phyloP scores from a whole-genome alignment of 345 rosid genomes.

The Noccaea caerulescens region DNA sequence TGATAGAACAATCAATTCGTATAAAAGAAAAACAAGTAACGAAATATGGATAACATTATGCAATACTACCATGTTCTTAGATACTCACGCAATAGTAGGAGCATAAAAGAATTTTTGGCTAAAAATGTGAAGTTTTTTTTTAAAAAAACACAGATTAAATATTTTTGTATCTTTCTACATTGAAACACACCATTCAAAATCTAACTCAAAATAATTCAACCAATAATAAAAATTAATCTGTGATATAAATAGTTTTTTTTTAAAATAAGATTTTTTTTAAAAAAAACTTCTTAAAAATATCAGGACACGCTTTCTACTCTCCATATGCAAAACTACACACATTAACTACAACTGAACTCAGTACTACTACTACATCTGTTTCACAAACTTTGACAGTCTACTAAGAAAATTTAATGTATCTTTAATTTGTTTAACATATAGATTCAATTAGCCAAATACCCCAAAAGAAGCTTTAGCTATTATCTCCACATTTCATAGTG shows the following conservation, averaged over 20 bases:
- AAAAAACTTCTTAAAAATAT: too few species aligned
- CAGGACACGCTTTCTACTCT: not conserved
- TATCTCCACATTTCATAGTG: not conserved
- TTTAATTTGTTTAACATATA: not conserved
- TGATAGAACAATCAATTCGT: not conserved
- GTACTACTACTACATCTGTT: not conserved
- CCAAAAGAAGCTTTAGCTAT: not conserved
- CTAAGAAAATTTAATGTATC: not conserved
- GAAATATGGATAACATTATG: not conserved
- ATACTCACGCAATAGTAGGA: too few species aligned
- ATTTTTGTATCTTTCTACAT: too few species aligned
- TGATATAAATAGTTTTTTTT: too few species aligned
- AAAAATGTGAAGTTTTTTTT: too few species aligned
- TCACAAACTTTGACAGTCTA: not conserved
- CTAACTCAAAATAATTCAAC: too few species aligned
- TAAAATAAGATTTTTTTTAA: too few species aligned
- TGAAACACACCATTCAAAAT: too few species aligned
- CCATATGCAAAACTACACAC: not conserved
- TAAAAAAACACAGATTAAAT: too few species aligned
- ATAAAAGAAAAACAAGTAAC: not conserved
- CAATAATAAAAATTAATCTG: too few species aligned
- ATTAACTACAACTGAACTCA: not conserved
- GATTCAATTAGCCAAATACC: not conserved
- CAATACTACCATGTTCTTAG: not conserved
- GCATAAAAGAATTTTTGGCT: too few species aligned